A percentile compares a stretch with the other conserved stretches of the same genome.
Evolutionary conservation across 345 rosid genomes (phyloP).

Genomic region (Orychophragmus violaceus): DNA sequence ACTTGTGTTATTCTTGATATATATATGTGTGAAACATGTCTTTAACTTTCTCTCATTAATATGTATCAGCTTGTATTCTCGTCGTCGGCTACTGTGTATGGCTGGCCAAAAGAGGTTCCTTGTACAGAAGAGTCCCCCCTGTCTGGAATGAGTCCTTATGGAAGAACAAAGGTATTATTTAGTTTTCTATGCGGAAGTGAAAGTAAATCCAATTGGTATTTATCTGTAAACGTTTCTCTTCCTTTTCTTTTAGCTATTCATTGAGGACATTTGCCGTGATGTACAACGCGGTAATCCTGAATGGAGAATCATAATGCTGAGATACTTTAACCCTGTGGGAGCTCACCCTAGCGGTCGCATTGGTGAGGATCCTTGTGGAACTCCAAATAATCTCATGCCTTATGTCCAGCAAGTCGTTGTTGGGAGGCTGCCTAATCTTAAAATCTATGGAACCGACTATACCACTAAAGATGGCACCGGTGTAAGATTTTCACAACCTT

Average conservation of each 20-base stretch:
- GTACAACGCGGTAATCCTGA: conserved; percentile 56
- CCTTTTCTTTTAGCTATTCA: conserved; percentile 60
- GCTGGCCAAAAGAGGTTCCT: conserved; percentile 94
- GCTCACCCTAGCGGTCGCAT: conserved; percentile 92
- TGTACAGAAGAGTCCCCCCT: conserved; percentile 85
- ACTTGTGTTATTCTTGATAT: not conserved
- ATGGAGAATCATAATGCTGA: conserved; percentile 87
- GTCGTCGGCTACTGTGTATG: conserved; percentile 98
- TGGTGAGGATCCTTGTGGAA: conserved; percentile 96
- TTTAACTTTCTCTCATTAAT: conserved; percentile 17
- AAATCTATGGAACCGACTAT: conserved; percentile 84
- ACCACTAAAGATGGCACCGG: conserved; percentile 93
- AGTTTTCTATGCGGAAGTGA: not conserved
- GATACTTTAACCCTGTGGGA: conserved; percentile 98
- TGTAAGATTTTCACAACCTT: conserved; percentile 42
- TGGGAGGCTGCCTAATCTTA: conserved; percentile 73
- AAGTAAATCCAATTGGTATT: not conserved
- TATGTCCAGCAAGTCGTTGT: conserved; percentile 97
- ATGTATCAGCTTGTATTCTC: conserved; percentile 88
- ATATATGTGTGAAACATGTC: not conserved
- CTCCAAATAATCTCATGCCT: conserved; percentile 99
- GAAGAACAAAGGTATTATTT: conserved; percentile 70
- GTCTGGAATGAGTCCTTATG: conserved; percentile 79
- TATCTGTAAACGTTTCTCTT: not conserved
- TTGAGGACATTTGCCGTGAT: conserved; percentile 93